A percentile compares a stretch with the other conserved stretches of the same genome.
phyloP scores from a whole-genome alignment of 345 rosid genomes.

The Aegle marmelos region DNA sequence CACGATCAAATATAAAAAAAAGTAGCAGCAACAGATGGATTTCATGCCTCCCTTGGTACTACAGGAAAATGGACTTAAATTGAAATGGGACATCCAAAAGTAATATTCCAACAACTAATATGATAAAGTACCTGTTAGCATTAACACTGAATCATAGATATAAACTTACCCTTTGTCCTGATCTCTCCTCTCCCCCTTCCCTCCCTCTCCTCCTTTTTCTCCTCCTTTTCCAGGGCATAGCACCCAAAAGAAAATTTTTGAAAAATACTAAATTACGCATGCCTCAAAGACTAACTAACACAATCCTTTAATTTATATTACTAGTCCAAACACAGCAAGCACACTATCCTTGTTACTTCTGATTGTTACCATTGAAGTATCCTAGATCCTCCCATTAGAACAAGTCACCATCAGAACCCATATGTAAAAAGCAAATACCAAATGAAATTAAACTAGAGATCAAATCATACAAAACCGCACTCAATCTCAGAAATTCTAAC shows the following conservation, averaged over 20 bases:
- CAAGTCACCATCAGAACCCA: neutral
- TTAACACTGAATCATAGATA: neutral
- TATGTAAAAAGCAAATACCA: neutral
- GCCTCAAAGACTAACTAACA: neutral
- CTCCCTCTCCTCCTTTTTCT: neutral
- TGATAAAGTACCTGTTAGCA: neutral
- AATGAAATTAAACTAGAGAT: neutral
- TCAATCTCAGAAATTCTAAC: neutral
- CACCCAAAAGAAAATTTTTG: neutral
- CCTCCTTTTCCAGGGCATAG: neutral
- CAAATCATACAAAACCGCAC: neutral
- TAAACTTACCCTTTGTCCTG: neutral
- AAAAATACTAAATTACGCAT: neutral
- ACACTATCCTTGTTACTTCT: neutral
- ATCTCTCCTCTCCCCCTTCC: too few relatives aligned
- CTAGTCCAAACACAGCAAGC: neutral
- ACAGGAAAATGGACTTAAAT: neutral
- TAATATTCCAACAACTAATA: neutral
- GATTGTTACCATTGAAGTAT: neutral
- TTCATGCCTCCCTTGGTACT: neutral
- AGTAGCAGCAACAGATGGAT: constrained; percentile 6
- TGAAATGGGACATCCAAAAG: neutral
- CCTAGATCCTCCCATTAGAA: neutral
- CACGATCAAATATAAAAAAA: constrained; percentile 19
- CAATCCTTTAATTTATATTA: neutral